Percentiles rank a stretch among this genome's conserved stretches.
These are phyloP conservation scores for Chenopodium berlandieri DNA, from an alignment of 148 eudicot genomes.

Conservation along the genomic window DNA sequence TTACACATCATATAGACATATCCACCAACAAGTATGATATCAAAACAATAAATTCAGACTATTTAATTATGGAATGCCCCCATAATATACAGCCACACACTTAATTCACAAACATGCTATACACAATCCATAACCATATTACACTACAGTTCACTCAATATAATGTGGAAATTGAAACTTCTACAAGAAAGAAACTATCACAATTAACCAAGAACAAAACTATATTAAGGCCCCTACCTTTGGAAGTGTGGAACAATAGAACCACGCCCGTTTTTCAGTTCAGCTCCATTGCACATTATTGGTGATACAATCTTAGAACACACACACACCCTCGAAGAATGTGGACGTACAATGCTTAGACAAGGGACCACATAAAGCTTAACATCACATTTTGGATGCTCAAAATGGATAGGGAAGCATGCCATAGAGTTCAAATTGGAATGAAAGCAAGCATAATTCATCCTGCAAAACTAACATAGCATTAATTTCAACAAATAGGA, in stretches of 20 bases:
- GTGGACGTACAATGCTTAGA: slow-evolving; percentile 18
- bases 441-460: slow-evolving; percentile 30
- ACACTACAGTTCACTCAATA: background rate
- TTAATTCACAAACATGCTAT: background rate
- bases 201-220: background rate
- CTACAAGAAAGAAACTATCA: background rate
- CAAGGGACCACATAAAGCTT: slow-evolving; percentile 34
- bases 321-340: slow-evolving; percentile 25
- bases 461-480: slow-evolving; percentile 34
- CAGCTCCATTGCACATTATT: slow-evolving; percentile 22
- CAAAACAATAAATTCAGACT: background rate
- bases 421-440: slow-evolving; percentile 26
- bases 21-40: background rate
- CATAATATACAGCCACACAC: background rate
- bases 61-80: background rate
- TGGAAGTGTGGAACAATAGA: slow-evolving; percentile 34
- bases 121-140: background rate
- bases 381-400: slow-evolving; percentile 20
- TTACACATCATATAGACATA: background rate
- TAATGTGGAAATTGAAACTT: background rate
- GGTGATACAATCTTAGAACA: slow-evolving; percentile 38
- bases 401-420: slow-evolving; percentile 27
- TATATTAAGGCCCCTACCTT: slow-evolving; percentile 35
- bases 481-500: background rate
- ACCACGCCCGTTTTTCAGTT: slow-evolving; percentile 23